Evolutionary conservation across 2,329 filamentous ascomycete genomes (phyloP), one percentile per base, ranked within the genome.

Genomic region (Penicillium sp.): DNA sequence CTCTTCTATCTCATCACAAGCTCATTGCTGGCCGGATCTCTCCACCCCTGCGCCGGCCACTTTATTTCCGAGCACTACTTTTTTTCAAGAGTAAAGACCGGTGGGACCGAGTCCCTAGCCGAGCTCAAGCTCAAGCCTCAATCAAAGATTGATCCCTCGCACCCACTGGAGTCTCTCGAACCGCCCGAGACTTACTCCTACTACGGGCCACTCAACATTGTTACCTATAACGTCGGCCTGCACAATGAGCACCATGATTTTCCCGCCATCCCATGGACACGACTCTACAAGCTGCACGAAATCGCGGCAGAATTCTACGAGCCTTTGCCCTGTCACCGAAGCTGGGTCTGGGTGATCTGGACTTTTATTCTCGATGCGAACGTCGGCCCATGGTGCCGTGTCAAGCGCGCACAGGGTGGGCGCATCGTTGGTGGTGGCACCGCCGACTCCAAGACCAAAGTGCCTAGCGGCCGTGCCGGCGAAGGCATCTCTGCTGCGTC

Each of bases 231-330:
- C 55, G 92, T 98, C 30, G 92, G 92, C 36, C 71, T 95, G 57
- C 92, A 98, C 72, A 98, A 98, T 62, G 92, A 98, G 72, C 92
- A 98, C 67, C 92, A 98, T 65, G 92, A 98, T 66, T 98, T 98
- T 69, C 92, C 92, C 8, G 92, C 92, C 32, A 79, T 98, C 31
- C 90, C 92, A 0, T 98, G 92, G 92, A 95, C 88, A 7, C 75
- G 84, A 20, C 75, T 98, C 26, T 84, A 82, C 37, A 74, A 74
- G 58, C 72, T 98, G 37, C 80, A 89, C 58, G 69, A 79, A 47
- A 84, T 93, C 39, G 92, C 92, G 1, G 76, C 76, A 48, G 92
- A 96, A 66, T 98, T 95, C 61, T 98, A 98, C 67, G 79, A 83
- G 48, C 84, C 85, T 42, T 70, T 98, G 51, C 92, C 92, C 7